Evolutionary conservation across 768 basidiomycete genomes (phyloP), one percentile per base, ranked within the genome.

Genomic region (Hypholoma fasciculare): DNA sequence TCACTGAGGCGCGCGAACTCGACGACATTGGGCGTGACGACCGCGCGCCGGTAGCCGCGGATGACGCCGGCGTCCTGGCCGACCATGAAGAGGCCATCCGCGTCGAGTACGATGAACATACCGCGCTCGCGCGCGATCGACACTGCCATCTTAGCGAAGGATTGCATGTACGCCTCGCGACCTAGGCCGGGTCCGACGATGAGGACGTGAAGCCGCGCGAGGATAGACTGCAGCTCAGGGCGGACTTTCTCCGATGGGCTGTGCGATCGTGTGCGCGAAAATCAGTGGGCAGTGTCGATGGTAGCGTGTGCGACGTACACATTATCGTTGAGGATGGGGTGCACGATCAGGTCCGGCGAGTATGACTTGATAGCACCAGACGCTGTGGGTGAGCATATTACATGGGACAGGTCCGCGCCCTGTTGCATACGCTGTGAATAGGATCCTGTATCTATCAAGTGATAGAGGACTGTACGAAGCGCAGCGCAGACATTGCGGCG

Each of bases 321-420:
- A 50, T 87, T 82, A 69, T 89, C 82, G 27, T 81, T 75, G 5
- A 99, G 81, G 55, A 98, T 92, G 1, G 94, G 96, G 67, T 99
- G 96, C 0, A 99, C 97, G 67, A 99, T 99, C 44, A 99, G 75
- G 73, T 99, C 96, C 1, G 95, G 95, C 3, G 93, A 96, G 71
- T 98, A 99, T 0, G 92, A 89, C 75, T 99, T 99, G 79, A 99
- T 99, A 46, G 94, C 90, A 4, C 82, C 82, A 26, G 94, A 94
- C 6, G 97, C 96, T 0, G 85, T 86, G 0, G 96, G 96, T 6
- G 96, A 89, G 74, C 97, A 99, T 55, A 98, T 96, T 58, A 98
- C 93, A 79, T 98, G 97, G 20, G 96, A 95, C 19, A 98, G 80
- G 72, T 98, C 96, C 49, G 89, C 92, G 36, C 96, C 96, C 92